Percentiles rank a stretch among this genome's conserved stretches.
Conservation (phyloP, 2,329 filamentous ascomycete species). For the Magnaporthiopsis rhizophila region DNA sequence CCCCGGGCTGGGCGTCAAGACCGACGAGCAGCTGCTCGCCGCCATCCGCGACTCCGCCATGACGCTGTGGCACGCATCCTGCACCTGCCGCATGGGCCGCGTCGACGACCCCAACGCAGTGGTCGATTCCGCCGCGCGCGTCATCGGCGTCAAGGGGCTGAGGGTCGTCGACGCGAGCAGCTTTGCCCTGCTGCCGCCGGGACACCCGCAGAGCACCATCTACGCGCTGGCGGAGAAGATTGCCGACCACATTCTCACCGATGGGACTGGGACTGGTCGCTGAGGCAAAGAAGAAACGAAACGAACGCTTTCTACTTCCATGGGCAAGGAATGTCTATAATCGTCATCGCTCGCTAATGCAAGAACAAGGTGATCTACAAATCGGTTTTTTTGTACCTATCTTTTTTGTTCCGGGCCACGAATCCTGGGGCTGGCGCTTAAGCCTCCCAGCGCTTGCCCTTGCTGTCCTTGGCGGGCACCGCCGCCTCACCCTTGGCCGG, state of each 20-base stretch:
- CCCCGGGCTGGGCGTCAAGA: not conserved
- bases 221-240: conserved; percentile 19
- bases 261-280: not conserved
- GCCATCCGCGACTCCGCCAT: not conserved
- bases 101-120: conserved; percentile 11
- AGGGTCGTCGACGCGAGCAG: conserved; percentile 16
- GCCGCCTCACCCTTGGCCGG: no score
- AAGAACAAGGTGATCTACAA: no score
- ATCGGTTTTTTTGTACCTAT: no score
- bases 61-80: conserved; percentile 18
- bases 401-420: no score
- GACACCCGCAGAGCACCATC: conserved; percentile 15
- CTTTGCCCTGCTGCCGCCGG: conserved; percentile 12
- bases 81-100: conserved; percentile 26
- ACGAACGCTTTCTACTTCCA: not conserved
- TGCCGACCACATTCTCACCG: conserved; percentile 12
- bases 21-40: conserved; percentile 4
- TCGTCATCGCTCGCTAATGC: not conserved
- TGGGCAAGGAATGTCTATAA: not conserved
- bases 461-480: not conserved
- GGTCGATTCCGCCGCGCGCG: conserved; percentile 14
- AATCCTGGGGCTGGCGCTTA: no score
- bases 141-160: conserved; percentile 14
- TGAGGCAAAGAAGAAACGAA: not conserved
- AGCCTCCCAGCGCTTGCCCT: no score